Conservation (phyloP, 371 early-diverging fungal genomes). For the Mortierella sp. region DNA sequence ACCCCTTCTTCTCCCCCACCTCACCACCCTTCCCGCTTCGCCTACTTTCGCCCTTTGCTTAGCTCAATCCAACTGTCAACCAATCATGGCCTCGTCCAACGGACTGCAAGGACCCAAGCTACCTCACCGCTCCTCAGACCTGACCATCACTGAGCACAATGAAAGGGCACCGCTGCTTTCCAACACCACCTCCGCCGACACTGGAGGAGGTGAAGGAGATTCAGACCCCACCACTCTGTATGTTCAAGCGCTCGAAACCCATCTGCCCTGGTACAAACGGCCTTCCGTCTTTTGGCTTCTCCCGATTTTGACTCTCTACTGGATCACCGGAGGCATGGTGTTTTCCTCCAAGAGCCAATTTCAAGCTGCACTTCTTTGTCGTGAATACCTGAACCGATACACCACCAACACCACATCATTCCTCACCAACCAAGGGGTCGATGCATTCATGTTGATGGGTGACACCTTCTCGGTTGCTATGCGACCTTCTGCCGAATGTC, state of each 20-base stretch:
- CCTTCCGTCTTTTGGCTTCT: conserved; percentile 40
- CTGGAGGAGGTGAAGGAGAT: neutral
- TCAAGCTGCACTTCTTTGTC: conserved; percentile 28
- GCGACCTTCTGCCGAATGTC: conserved; percentile 15
- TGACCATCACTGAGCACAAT: conserved; percentile 16
- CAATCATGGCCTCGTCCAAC: conserved; percentile 9
- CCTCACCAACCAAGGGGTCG: no score
- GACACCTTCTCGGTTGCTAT: neutral
- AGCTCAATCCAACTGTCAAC: no score
- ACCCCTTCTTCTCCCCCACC: neutral
- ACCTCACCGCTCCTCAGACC: conserved; percentile 16
- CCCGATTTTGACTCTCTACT: conserved; percentile 16
- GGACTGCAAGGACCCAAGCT: neutral
- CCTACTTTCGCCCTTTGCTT: no score
- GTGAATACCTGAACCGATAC: conserved; percentile 38
- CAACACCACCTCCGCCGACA: neutral
- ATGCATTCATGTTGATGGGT: neutral
- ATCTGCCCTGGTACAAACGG: conserved; percentile 43
- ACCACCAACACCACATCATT: conserved; percentile 25
- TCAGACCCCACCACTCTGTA: conserved; percentile 29
- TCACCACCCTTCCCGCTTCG: no score
- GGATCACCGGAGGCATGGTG: conserved; percentile 41
- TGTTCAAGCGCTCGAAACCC: conserved; percentile 19
- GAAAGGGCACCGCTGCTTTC: conserved; percentile 15
- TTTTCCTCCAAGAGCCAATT: conserved; percentile 24